Conservation (phyloP, 2,329 filamentous ascomycete genomes). For the Ophiostoma quercus region DNA sequence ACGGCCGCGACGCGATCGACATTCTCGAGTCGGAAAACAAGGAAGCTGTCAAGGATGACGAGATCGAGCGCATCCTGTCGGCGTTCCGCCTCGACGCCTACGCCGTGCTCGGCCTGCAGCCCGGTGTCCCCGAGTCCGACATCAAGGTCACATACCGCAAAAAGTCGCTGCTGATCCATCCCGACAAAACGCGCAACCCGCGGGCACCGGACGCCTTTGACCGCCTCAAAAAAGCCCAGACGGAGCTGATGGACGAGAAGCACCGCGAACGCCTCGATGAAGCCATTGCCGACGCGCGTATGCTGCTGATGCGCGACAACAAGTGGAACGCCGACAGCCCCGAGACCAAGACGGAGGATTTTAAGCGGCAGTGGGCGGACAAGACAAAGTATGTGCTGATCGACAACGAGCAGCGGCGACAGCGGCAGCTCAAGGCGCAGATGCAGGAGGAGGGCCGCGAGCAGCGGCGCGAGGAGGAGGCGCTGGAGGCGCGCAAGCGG, state of each 20-base stretch:
- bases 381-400: constrained; percentile 87
- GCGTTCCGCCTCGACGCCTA: constrained; percentile 80
- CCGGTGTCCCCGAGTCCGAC: constrained; percentile 89
- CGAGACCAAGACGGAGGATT: constrained; percentile 78
- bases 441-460: constrained; percentile 94
- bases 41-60: constrained; percentile 92
- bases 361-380: constrained; percentile 79
- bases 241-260: constrained; percentile 89
- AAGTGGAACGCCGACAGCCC: constrained; percentile 87
- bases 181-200: constrained; percentile 92
- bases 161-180: constrained; percentile 98
- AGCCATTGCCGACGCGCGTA: constrained; percentile 90
- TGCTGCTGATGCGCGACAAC: constrained; percentile 87
- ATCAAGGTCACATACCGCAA: constrained; percentile 93
- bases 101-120: constrained; percentile 89
- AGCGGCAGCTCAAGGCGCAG: constrained; percentile 83
- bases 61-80: constrained; percentile 89
- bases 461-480: constrained; percentile 79
- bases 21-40: constrained; percentile 78
- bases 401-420: constrained; percentile 81
- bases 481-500: constrained; percentile 71
- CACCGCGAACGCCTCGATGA: constrained; percentile 82
- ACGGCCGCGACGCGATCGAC: constrained; percentile 61
- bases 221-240: constrained; percentile 90
- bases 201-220: constrained; percentile 93